Percentiles rank a stretch among this genome's conserved stretches.
Evolutionary conservation across 352 stramenopile species (phyloP).

Genomic region (Pythium dissotocum): DNA sequence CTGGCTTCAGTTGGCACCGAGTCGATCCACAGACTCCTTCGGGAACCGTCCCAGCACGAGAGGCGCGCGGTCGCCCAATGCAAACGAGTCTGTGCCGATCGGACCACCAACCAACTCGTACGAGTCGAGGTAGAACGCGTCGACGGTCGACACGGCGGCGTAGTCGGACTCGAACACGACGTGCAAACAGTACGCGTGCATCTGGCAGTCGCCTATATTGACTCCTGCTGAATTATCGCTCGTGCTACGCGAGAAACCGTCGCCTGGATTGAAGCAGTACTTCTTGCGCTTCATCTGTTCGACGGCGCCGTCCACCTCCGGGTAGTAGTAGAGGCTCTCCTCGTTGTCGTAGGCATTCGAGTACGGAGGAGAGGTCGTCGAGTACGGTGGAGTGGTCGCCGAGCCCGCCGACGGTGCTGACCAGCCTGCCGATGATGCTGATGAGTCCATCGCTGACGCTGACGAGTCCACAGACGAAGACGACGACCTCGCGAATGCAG

Average conservation of each 20-base stretch:
- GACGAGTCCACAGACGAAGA: background rate
- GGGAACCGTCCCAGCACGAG: constrained; percentile 33
- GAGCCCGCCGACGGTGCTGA: too few species aligned
- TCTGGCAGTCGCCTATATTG: background rate
- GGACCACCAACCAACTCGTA: constrained; percentile 21
- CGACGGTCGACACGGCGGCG: constrained; percentile 38
- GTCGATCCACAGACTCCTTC: background rate
- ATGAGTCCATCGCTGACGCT: background rate
- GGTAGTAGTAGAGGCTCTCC: background rate
- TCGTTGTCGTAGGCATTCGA: too few species aligned
- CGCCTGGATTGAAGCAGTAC: background rate
- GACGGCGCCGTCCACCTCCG: background rate
- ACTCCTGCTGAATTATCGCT: background rate
- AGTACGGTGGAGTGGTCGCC: too few species aligned
- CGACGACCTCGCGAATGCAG: background rate
- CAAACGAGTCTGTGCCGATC: constrained; percentile 13
- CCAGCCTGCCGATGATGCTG: too few species aligned
- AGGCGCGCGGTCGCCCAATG: background rate
- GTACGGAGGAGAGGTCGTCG: too few species aligned
- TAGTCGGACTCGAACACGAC: constrained; percentile 43
- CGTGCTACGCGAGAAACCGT: background rate
- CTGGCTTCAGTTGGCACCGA: background rate
- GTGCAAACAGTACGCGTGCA: constrained; percentile 27
- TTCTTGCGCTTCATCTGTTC: background rate
- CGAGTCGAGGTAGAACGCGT: constrained; percentile 46